These are phyloP conservation scores for Chenopodium berlandieri DNA, from an alignment of 148 eudicot genomes.

Conservation along the genomic window DNA sequence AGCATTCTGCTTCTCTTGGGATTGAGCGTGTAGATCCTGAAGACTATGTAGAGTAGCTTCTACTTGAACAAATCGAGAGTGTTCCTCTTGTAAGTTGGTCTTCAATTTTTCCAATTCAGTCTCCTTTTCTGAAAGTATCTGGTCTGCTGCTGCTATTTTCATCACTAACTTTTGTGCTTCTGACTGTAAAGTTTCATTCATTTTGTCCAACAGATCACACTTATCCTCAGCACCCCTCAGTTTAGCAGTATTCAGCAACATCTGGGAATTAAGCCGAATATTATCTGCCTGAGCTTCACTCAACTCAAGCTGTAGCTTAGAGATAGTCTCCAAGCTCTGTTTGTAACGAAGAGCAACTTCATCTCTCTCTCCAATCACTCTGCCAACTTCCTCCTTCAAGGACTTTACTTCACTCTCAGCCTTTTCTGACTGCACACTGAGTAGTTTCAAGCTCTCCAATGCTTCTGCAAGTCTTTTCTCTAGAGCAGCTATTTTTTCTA, in stretches of 20 bases:
- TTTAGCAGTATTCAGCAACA: slow-evolving; percentile 44
- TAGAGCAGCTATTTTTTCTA: slow-evolving; percentile 51
- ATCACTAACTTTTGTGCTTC: slow-evolving; percentile 61
- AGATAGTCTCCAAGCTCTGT: slow-evolving; percentile 56
- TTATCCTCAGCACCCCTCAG: slow-evolving; percentile 60
- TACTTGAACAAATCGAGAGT: slow-evolving; percentile 48
- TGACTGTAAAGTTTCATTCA: slow-evolving; percentile 57
- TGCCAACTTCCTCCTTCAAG: slow-evolving; percentile 53
- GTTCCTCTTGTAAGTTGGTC: slow-evolving; percentile 55
- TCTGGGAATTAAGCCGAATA: slow-evolving; percentile 47
- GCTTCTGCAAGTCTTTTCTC: slow-evolving; percentile 50
- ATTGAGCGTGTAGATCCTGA: slow-evolving; percentile 56
- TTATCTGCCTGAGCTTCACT: slow-evolving; percentile 55
- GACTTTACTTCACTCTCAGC: slow-evolving; percentile 58
- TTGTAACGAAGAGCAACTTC: slow-evolving; percentile 44
- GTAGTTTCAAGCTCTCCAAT: slow-evolving; percentile 41
- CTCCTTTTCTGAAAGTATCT: slow-evolving; percentile 60
- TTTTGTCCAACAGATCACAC: slow-evolving; percentile 43
- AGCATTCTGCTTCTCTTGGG: slow-evolving; percentile 78
- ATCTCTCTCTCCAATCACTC: slow-evolving; percentile 54
- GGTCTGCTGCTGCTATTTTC: slow-evolving; percentile 57
- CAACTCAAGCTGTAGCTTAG: slow-evolving; percentile 56
- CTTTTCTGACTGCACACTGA: slow-evolving; percentile 44
- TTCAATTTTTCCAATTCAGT: slow-evolving; percentile 63
- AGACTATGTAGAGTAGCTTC: slow-evolving; percentile 64